Evolutionary conservation across 257 asterid species (phyloP), one percentile per base, ranked within the genome.

Genomic region (Cynanchum wilfordii): DNA sequence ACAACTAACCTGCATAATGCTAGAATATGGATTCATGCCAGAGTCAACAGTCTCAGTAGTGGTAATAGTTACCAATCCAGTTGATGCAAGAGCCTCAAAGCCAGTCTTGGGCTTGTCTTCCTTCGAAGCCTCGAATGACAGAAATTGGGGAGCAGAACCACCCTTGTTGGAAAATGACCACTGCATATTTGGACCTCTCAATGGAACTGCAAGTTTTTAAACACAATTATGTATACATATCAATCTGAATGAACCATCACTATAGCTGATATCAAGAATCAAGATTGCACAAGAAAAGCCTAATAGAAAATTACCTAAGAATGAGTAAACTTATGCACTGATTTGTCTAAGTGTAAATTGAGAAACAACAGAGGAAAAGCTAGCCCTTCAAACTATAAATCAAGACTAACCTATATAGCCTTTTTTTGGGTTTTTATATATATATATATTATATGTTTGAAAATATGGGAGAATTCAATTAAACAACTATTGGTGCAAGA

Each of bases 61-160:
- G 49, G 89, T 89, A 71, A 87, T 73, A 27, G 84, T 80, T 47
- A 86, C 83, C 69, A 85, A 67, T 72, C 92, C 96, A 75, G 89
- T 56, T 17, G 96, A 87, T 22, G 94, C 86, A 36, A 87, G 94
- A 38, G 94, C 85, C 44, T 85, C 86, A 47, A 84, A 88, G 45
- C 94, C 92, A 64, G 84, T 73, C 80, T 79, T 87, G 0, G 75
- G 87, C 71, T 63, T 85, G 36, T 83, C 85, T 29, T 78, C 87
- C 65, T 79, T 78, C 72, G 79, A 74, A 63, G 81, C 71, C 29
- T 79, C 80, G 67, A 89, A 89, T 47, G 96, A 86, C 36, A 82
- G 65, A 69, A 79, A 81, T 74, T 82, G 92, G 77, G 79, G 86
- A 60, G 22, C 70, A 73, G 86, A 77, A 64, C 69, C 74, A 65